Conservation (phyloP, 768 basidiomycete genomes). For the Clitopilus hobsonii region DNA sequence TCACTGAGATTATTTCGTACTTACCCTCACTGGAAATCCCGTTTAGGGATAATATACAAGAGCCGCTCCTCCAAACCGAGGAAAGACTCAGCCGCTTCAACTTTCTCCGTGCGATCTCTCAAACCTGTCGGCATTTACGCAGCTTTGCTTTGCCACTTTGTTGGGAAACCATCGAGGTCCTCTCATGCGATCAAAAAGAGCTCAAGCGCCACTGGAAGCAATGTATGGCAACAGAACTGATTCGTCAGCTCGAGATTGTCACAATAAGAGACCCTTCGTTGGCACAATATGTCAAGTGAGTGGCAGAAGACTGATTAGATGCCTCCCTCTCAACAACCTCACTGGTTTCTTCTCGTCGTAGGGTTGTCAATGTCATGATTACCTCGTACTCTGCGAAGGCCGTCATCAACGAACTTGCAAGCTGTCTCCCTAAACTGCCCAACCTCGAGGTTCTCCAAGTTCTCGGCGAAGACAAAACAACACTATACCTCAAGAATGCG, state of each 20-base stretch:
- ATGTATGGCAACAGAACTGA: slow-evolving; percentile 8
- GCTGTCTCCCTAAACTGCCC: background rate
- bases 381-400: background rate
- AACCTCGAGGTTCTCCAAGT: background rate
- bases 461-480: background rate
- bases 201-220: background rate
- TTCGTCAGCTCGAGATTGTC: background rate
- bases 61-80: background rate
- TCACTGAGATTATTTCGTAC: background rate
- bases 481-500: background rate
- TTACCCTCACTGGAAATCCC: background rate
- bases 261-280: background rate
- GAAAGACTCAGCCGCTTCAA: background rate
- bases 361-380: slow-evolving; percentile 1
- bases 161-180: slow-evolving; percentile 15
- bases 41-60: background rate
- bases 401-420: background rate
- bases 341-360: background rate
- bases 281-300: background rate
- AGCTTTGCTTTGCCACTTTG: slow-evolving; percentile 9
- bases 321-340: too few relatives aligned
- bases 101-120: slow-evolving; percentile 12
- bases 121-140: slow-evolving; percentile 14
- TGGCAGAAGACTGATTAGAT: too few relatives aligned
- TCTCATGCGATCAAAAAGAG: slow-evolving; percentile 4